Base-by-base conservation (phyloP, 2,329 filamentous ascomycete species). In the Botrytis elliptica region DNA sequence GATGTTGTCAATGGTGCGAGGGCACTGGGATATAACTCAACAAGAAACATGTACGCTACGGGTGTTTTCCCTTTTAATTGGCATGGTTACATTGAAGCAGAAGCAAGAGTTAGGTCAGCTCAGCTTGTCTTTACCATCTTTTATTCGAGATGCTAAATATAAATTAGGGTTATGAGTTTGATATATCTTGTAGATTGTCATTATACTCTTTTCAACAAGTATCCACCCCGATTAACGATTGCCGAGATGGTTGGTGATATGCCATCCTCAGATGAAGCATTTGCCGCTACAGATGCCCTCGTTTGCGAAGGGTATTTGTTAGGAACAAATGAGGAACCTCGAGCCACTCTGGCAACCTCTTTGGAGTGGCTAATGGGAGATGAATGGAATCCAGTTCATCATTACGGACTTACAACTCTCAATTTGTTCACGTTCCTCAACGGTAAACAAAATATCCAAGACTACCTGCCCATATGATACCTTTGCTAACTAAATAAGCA, bases 191-290 rank as follows among this genome's bases (percentile, higher is more conserved):
- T 69, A 25, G 66, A 69, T 69, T 8, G 25, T 29, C 38, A 69
- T 14, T 44, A 57, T 42, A 33, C 66, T 18, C 0, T 69, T 57
- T 69, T 57, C n/a, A 42, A 57, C 25, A 33, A 3, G 8, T 69
- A 57, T 42, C 49, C 66, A 59, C 66, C 66, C 16, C 49, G 66
- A 25, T 25, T 69, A 22, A 69, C 29, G 66, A 4, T 33, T 42
- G 8, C 12, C 18, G 66, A 57, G 22, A 69, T 69, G 66, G 38
- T 69, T 18, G 66, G 66, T 18, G 66, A 69, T 69, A 69, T 69
- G 36, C 18, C 66, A 42, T 57, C 66, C 29, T 69, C 66, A 33
- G 66, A 69, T 3, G 66, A 69, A 69, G 66, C 66, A 55, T 69
- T 12, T 69, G 66, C n/a, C 3, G 66, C 66, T 33, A 42, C 49